A percentile compares a stretch with the other conserved stretches of the same genome.
phyloP scores from a whole-genome alignment of 164 flowering plant species.

The Tetracentron sinense region DNA sequence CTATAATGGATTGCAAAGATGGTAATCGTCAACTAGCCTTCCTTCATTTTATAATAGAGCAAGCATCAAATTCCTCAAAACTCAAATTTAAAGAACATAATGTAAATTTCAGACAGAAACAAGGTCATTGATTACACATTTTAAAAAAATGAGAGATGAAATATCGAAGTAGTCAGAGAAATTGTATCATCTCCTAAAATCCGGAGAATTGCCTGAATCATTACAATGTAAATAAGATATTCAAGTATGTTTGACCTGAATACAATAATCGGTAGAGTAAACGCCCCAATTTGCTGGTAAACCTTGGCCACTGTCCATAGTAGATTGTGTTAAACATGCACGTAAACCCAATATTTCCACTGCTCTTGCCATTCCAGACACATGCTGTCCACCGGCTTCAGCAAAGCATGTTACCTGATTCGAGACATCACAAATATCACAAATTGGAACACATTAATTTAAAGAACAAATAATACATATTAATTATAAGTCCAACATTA shows the following conservation, averaged over 20 bases:
- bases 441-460: not conserved
- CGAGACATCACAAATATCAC: slow-evolving; percentile 1
- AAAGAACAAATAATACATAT: not conserved
- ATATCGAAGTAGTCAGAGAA: too few relatives aligned
- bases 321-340: slow-evolving; percentile 72
- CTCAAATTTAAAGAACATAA: not conserved
- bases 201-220: not conserved
- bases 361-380: slow-evolving; percentile 84
- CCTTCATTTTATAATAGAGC: not conserved
- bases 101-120: not conserved
- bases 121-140: too few relatives aligned
- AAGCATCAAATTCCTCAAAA: not conserved
- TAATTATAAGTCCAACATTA: not conserved
- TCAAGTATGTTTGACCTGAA: slow-evolving; percentile 49
- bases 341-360: slow-evolving; percentile 76
- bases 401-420: slow-evolving; percentile 91
- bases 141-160: too few relatives aligned
- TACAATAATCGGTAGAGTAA: slow-evolving; percentile 61
- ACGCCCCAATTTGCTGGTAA: slow-evolving; percentile 62
- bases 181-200: not conserved
- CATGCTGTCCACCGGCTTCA: slow-evolving; percentile 96
- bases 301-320: slow-evolving; percentile 83
- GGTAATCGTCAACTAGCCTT: too few relatives aligned
- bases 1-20: too few relatives aligned
- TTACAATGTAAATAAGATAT: not conserved